Evolutionary conservation across 352 stramenopile species (phyloP), one percentile per base, ranked within the genome.

Genomic region (Saprolegnia parasitica): DNA sequence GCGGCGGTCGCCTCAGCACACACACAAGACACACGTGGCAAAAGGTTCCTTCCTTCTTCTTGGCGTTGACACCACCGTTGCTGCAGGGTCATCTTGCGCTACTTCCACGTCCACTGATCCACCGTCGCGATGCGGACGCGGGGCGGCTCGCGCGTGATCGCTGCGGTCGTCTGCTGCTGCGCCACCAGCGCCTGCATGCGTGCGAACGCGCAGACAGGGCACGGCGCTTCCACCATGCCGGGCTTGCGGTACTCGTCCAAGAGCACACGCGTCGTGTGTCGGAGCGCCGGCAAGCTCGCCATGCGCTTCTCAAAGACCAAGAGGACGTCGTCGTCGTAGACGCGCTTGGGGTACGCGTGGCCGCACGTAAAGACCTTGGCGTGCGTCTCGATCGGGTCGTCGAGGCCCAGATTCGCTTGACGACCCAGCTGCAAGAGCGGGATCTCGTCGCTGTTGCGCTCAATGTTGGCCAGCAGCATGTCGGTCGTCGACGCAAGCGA

Each of bases 281-380:
- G 81, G 1, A 95, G 55, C 15, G 82, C 76, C 47, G 83, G 72
- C 0, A 84, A 77, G 18, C 91, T 68, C 9, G 81, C 68, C 78
- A 95, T 84, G 21, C 83, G 81, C 74, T 87, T 91, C 42, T 93
- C 87, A 60, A 95, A 95, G 67, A 91, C 81, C 11, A 78, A 77
- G 20, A 93, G 54, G 15, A 95, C 78, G 40, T 95, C 87, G 64
- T 95, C 87, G 56, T 95, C 85, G 54, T 91, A 93, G 54, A 95
- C 77, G 35, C 87, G 84, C 76, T 93, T 93, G 11, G 87, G 84
- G 63, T 91, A 95, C 21, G 91, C 71, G 61, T 95, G 87, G 15
- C 83, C 81, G 42, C 87, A 95, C 15, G 85, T 89, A 64, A 95
- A 95, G 1, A 78, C 87, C 73, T 93, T 91, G 20, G 88, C 85